These are phyloP conservation scores for Phoma herbarum DNA, from an alignment of 2,329 filamentous ascomycete species.

Conservation along the genomic window DNA sequence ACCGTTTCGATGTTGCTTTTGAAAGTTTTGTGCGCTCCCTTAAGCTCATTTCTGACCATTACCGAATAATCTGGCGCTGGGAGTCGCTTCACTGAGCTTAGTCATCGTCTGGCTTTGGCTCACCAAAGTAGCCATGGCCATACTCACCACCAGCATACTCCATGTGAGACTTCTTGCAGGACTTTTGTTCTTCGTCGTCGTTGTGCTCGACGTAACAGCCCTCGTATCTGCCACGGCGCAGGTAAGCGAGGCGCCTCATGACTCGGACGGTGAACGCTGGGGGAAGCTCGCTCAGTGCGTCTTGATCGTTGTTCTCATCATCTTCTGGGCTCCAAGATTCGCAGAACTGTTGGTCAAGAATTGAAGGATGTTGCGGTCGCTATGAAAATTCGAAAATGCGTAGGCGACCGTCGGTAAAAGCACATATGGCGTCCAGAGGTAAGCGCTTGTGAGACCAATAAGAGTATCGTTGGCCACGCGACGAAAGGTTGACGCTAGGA, in stretches of 20 bases:
- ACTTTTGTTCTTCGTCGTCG: not conserved
- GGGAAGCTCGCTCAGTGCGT: not conserved
- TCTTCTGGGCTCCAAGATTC: not conserved
- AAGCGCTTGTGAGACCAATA: not conserved
- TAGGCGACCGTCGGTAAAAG: not conserved
- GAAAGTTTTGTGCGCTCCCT: too few species aligned
- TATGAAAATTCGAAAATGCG: not conserved
- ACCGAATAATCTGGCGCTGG: too few species aligned
- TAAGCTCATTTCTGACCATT: too few species aligned
- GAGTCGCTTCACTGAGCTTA: too few species aligned
- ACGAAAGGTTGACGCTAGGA: not conserved
- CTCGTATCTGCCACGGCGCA: not conserved
- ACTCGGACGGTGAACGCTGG: not conserved
- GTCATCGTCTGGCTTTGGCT: too few species aligned
- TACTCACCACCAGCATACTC: not conserved
- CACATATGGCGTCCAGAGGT: not conserved
- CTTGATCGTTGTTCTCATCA: not conserved
- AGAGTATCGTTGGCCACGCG: not conserved
- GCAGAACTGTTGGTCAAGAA: not conserved
- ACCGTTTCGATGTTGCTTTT: too few species aligned
- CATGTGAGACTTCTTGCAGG: not conserved
- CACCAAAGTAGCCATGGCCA: not conserved
- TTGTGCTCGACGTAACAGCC: not conserved
- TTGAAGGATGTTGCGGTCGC: not conserved
- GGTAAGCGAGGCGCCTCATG: not conserved